phyloP scores from a whole-genome alignment of 2,329 filamentous ascomycete genomes.

The Trichothecium roseum region DNA sequence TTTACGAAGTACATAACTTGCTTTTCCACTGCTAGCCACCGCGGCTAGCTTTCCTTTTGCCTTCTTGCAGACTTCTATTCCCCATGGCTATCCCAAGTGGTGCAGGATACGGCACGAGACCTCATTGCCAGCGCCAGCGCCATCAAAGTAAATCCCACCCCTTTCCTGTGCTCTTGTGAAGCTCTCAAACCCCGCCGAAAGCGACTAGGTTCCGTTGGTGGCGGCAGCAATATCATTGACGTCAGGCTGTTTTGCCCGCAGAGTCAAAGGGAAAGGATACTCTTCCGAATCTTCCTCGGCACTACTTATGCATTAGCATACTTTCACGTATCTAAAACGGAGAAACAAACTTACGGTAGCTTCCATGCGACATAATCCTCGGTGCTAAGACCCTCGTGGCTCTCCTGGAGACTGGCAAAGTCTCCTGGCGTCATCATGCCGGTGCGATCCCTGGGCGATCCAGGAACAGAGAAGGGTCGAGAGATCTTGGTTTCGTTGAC shows the following conservation, averaged over 20 bases:
- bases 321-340: neutral
- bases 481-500: slow-evolving; percentile 86
- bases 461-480: slow-evolving; percentile 84
- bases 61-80: no score
- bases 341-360: slow-evolving; percentile 88
- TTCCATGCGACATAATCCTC: slow-evolving; percentile 99
- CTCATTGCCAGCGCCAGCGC: no score
- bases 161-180: no score
- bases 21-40: no score
- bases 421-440: slow-evolving; percentile 99
- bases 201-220: slow-evolving; percentile 8
- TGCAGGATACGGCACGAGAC: no score
- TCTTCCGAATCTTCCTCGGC: slow-evolving; percentile 88
- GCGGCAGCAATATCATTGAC: slow-evolving; percentile 21
- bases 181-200: no score
- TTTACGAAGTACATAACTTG: no score
- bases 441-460: slow-evolving; percentile 78
- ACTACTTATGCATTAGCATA: slow-evolving; percentile 32
- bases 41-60: no score
- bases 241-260: slow-evolving; percentile 40
- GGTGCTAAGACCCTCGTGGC: slow-evolving; percentile 81
- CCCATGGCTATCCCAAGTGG: no score
- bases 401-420: slow-evolving; percentile 92
- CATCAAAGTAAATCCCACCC: no score
- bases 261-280: slow-evolving; percentile 49